These are phyloP conservation scores for Aquanectria penicillioides DNA, from an alignment of 2,329 filamentous ascomycete genomes.

Conservation along the genomic window DNA sequence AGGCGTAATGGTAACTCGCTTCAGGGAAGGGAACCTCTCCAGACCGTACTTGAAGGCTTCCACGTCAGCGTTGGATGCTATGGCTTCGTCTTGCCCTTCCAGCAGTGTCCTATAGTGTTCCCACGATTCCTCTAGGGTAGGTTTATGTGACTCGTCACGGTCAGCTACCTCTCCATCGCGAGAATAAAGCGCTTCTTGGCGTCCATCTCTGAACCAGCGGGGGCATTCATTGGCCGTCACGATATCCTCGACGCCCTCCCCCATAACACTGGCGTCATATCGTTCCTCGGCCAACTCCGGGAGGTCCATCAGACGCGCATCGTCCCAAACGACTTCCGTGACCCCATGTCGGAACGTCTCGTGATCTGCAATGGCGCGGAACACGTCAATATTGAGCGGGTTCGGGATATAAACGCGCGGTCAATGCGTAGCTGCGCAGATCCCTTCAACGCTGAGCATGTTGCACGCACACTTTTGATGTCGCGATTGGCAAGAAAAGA, in stretches of 20 bases:
- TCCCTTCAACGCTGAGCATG: no score
- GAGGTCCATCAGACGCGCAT: slow-evolving; percentile 34
- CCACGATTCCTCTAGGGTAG: slow-evolving; percentile 28
- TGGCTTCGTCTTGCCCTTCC: slow-evolving; percentile 44
- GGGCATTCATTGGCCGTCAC: not conserved
- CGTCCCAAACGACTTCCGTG: slow-evolving; percentile 53
- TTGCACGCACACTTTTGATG: no score
- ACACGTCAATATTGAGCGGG: slow-evolving; percentile 51
- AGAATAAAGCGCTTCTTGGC: not conserved
- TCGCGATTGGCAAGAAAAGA: no score
- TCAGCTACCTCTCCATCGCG: not conserved
- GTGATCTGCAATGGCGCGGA: slow-evolving; percentile 49
- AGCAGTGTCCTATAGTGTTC: slow-evolving; percentile 46
- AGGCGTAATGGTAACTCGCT: slow-evolving; percentile 51
- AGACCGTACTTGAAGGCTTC: slow-evolving; percentile 47
- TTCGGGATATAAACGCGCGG: no score
- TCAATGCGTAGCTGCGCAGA: no score
- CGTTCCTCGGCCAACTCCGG: no score
- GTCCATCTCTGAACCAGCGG: not conserved
- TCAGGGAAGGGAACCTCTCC: slow-evolving; percentile 47
- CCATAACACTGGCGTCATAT: not conserved
- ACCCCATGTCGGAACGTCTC: slow-evolving; percentile 44
- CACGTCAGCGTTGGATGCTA: slow-evolving; percentile 41
- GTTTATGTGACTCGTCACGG: no score
- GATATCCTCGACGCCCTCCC: not conserved